Base-by-base conservation (phyloP, 1,139 yeast species). In the Suhomyces kunorum region DNA sequence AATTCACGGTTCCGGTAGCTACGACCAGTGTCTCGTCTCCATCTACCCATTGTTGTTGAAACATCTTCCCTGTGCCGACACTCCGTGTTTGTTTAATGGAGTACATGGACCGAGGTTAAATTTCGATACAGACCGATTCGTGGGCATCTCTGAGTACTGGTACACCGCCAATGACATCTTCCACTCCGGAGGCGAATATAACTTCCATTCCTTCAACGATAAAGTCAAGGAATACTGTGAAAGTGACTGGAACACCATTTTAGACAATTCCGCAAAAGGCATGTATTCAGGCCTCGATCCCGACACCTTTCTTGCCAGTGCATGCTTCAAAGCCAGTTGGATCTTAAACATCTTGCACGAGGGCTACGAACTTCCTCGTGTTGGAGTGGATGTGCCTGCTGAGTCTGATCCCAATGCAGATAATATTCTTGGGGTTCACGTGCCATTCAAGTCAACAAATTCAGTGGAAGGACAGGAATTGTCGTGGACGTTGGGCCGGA, bases 261-360 rank as follows among this genome's bases (percentile, higher is more conserved):
- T 75, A 46, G 54, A 60, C 16, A 80, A 80, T 47, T 72, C 76
- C 28, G 59, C 71, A 4, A 57, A 72, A 11, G 86, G 86, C 2
- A 65, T 68, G 36, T 78, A 79, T 50, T 76, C 80, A 5, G 60
- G 61, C 14, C 60, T 72, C 34, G 71, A 76, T 33, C 74, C 78
- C 1, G 64, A 74, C 12, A 64, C 61, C 27, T 67, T 71, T 39
- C 64, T 85, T 40, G 69, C 65, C 42, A 84, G 81, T 54, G 83
- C 90, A 2, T 86, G 95, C 58, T 86, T 86, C 63, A 86, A 86
- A 53, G 90, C 92, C 7, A 79, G 82, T 50, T 86, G 95, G 95
- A 86, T 86, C 2, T 69, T 84, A 27, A 84, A 82, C 56, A 69
- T 86, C 12, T 63, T 86, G 30, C 94, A 86, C 53, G 94, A 86